Evolutionary conservation across 2,329 filamentous ascomycete genomes (phyloP), one percentile per base, ranked within the genome.

Genomic region (Fusarium sarcochroum): DNA sequence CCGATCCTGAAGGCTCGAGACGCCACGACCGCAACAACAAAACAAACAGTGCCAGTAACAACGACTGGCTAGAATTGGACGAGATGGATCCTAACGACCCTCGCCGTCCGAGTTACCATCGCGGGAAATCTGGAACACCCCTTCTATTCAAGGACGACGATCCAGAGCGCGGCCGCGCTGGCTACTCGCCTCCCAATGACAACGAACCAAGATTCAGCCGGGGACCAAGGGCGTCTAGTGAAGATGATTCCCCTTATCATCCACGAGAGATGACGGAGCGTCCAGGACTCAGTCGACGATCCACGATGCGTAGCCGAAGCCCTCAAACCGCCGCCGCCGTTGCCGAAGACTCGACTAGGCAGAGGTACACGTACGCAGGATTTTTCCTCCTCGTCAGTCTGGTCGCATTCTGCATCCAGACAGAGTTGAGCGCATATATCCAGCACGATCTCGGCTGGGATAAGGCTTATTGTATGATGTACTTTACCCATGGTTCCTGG

Each of bases 381-480:
- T 87, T 94, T 70, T 98, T 98, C 80, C 85, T 99, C 63, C 81
- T 91, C 30, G 77, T 98, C 71, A 96, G 92, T 76, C 84, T 99
- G 75, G 82, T 97, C 61, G 91, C 92, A 76, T 99, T 99, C 78
- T 93, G 93, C 47, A 84, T 97, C 7, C 96, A 99, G 86, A 98
- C 96, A 5, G 95, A 98, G 84, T 93, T 97, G 54, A 95, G 94
- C 13, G 90, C 97, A 11, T 94, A 98, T 81, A 96, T 99, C 64
- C 95, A 98, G 82, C 91, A 95, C 78, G 90, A 96, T 63, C 82
- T 98, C 68, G 90, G 92, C 68, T 99, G 96, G 96, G 89, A 97
- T 82, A 99, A 99, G 83, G 93, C 96, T n/a, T 99, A 98, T 83
- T 97, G 93, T 84, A 99, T 99, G 96, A 89, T 99, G 85, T 98